Base-by-base conservation (phyloP, 140 eudicot species). In the Bidens hawaiensis region DNA sequence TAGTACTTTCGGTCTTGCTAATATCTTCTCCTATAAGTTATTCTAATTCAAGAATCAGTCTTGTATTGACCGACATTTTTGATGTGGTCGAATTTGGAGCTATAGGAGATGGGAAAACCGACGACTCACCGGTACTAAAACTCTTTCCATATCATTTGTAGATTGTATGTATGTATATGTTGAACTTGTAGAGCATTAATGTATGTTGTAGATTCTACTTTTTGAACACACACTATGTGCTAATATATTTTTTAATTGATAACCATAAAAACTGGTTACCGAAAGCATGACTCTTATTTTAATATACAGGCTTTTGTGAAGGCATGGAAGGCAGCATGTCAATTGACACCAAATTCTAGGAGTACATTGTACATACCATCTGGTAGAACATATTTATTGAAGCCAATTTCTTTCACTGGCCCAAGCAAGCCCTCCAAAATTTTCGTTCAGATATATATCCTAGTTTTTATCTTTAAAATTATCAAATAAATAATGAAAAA, bases 291-390 rank as follows among this genome's bases (percentile, higher is more conserved):
- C n/a, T n/a, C n/a, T n/a, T n/a, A n/a, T n/a, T n/a, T n/a, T n/a
- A n/a, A n/a, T n/a, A n/a, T 60, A 60, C 67, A 79, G 89, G 85
- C 81, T 18, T 79, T 79, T 65, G 0, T 22, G 14, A 38, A 18
- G 5, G 85, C 85, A 22, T 83, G 89, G 85, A 53, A 60, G 22
- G 80, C 78, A 1, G 82, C 78, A 38, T 79, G 89, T 68, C 31
- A 64, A 24, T 42, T 45, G 12, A 23, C 45, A 38, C 27, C 45
- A 18, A 58, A 67, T 15, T 19, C 33, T 47, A 73, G 2, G 41
- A 74, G 78, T 48, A 18, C 66, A 66, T 49, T 74, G 25, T 15
- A 53, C 56, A 73, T 83, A 49, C 85, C 83, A 0, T 36, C 41
- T 9, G 75, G 80, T 18, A 79, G 58, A 64, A 83, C 89, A 30